Evolutionary conservation across 2,329 filamentous ascomycete genomes (phyloP).

Genomic region (Dactylella cylindrospora): DNA sequence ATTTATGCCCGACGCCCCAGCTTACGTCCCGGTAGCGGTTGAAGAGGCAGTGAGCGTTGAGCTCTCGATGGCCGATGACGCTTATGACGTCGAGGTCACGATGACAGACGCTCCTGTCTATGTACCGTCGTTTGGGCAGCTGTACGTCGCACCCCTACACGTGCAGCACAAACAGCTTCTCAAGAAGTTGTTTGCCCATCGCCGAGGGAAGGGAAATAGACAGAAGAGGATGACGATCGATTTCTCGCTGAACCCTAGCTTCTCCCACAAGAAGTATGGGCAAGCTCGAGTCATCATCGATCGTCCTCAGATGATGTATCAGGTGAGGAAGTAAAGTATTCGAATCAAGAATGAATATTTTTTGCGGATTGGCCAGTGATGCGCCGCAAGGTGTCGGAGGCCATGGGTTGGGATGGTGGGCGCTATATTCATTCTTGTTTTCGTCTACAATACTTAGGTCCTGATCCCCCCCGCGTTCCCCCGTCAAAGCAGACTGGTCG

Average conservation of each 20-base stretch:
- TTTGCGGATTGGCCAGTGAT: conserved; percentile 10
- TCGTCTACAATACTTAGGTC: conserved; percentile 1
- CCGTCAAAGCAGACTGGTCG: neutral
- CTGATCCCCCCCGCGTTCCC: conserved; percentile 1
- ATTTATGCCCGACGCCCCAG: conserved; percentile 25
- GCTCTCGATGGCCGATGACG: neutral
- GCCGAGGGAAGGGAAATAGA: conserved; percentile 5
- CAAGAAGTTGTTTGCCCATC: conserved; percentile 4
- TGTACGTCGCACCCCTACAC: conserved; percentile 11
- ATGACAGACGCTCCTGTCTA: conserved; percentile 19
- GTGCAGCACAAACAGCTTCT: conserved; percentile 19
- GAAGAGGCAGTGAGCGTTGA: neutral
- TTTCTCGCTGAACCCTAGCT: conserved; percentile 5
- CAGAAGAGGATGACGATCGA: conserved; percentile 38
- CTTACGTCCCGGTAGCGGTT: neutral
- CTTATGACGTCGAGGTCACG: conserved; percentile 6
- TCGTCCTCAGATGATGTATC: conserved; percentile 6
- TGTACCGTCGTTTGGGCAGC: neutral
- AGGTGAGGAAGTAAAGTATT: conserved; percentile 10
- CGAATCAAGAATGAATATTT: neutral
- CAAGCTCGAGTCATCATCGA: neutral
- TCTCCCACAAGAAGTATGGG: conserved; percentile 18
- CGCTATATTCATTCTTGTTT: conserved; percentile 14
- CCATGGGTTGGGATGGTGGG: conserved; percentile 32
- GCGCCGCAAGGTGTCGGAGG: conserved; percentile 33